Base-by-base conservation (phyloP, 345 rosid species). In the Hypericum perforatum region DNA sequence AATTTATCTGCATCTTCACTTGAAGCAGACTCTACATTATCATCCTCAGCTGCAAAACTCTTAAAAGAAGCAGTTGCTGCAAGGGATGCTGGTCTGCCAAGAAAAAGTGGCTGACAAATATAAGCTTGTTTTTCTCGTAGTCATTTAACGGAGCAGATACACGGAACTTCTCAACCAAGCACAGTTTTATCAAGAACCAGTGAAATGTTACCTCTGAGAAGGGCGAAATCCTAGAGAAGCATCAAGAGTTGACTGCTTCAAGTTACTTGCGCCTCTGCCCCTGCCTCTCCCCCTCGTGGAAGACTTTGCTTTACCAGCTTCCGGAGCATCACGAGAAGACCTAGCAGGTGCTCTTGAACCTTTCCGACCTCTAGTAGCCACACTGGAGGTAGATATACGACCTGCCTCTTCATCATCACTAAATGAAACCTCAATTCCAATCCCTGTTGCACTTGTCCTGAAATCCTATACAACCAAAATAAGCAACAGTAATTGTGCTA, bases 171-270 rank as follows among this genome's bases (percentile, higher is more conserved):
- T 22, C 32, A 22, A 22, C n/a, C n/a, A n/a, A n/a, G n/a, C n/a
- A n/a, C n/a, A n/a, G n/a, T n/a, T n/a, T n/a, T n/a, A n/a, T 22
- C 48, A 9, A 50, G 7, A 22, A 50, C 9, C 5, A 50, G 39
- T 5, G 54, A 16, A 50, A 32, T 37, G 46, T 13, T 15, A 91
- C 98, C 98, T 92, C 66, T 78, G 88, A 74, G 92, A 69, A 56
- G 67, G 88, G 61, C 79, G 88, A 70, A 81, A 74, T 42, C 89
- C 90, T 44, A 81, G 69, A 54, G 79, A 48, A 49, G 74, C 61
- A 76, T 87, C 88, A 67, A 91, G 96, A 63, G 96, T 91, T 61
- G 84, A 81, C 74, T 91, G 95, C 74, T 82, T 85, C 78, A 91
- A 69, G 60, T 69, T 78, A 71, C 68, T 68, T 14, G 94, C 67